Conservation (phyloP, 306 rosid species). For the Quercus gilva region DNA sequence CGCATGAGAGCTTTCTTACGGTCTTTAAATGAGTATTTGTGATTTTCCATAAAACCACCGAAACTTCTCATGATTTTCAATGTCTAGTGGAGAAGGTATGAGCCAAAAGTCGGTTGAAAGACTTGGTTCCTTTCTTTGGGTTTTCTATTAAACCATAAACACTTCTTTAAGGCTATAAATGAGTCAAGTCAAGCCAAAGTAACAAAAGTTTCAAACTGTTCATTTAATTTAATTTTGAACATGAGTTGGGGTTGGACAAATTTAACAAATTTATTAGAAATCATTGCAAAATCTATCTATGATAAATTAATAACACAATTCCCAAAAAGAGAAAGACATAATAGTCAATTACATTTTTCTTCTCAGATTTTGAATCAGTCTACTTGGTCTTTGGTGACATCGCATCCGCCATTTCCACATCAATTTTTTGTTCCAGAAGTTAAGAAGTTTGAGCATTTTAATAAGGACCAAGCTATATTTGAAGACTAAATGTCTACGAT, state of each 20-base stretch:
- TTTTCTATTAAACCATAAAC: too few relatives aligned
- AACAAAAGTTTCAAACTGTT: too few relatives aligned
- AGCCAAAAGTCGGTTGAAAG: too few relatives aligned
- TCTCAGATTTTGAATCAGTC: conserved; percentile 17
- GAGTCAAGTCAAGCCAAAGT: too few relatives aligned
- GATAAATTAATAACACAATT: neutral
- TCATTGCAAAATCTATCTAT: neutral
- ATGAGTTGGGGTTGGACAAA: conserved; percentile 49
- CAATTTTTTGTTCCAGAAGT: conserved; percentile 37
- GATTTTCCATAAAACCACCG: too few relatives aligned
- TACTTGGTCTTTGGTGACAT: conserved; percentile 20
- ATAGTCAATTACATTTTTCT: conserved; percentile 38
- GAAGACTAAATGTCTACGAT: too few relatives aligned
- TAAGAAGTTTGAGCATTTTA: neutral
- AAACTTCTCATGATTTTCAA: too few relatives aligned
- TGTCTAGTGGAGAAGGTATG: too few relatives aligned
- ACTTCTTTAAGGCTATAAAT: too few relatives aligned
- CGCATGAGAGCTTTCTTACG: too few relatives aligned
- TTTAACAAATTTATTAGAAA: neutral
- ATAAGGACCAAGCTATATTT: neutral
- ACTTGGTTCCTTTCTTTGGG: too few relatives aligned
- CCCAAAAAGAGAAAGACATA: neutral
- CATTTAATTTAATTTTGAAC: neutral
- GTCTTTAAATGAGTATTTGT: too few relatives aligned
- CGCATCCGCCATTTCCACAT: conserved; percentile 72